These are phyloP conservation scores for Hymenoscyphus occultus DNA, from an alignment of 2,329 filamentous ascomycete species.

Conservation along the genomic window DNA sequence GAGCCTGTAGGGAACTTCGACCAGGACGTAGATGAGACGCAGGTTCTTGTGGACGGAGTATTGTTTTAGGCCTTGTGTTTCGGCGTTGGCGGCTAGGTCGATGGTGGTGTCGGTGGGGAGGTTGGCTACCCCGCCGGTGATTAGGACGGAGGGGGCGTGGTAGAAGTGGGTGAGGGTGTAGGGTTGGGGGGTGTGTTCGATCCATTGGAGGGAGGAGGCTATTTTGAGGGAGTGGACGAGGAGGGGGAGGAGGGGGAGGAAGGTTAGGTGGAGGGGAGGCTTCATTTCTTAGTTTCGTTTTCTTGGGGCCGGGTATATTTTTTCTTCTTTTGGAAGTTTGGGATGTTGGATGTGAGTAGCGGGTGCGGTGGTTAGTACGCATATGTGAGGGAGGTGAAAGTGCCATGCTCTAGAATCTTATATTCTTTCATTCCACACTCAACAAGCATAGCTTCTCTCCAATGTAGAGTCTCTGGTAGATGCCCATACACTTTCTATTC, in stretches of 20 bases:
- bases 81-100: slow-evolving; percentile 21
- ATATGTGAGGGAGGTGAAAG: neutral
- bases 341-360: neutral
- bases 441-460: neutral
- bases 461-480: neutral
- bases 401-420: neutral
- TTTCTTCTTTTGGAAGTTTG: neutral
- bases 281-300: neutral
- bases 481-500: neutral
- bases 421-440: neutral
- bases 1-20: slow-evolving; percentile 18
- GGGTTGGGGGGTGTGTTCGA: slow-evolving; percentile 20
- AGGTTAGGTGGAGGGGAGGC: neutral
- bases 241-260: neutral
- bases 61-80: slow-evolving; percentile 21
- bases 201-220: slow-evolving; percentile 10
- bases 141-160: slow-evolving; percentile 1
- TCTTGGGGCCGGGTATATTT: neutral
- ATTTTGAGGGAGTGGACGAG: slow-evolving; percentile 9
- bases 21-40: slow-evolving; percentile 19
- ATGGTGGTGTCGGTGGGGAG: slow-evolving; percentile 17
- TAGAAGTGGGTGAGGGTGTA: slow-evolving; percentile 18
- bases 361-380: neutral
- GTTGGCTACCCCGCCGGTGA: slow-evolving; percentile 15
- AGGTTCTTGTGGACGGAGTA: slow-evolving; percentile 19